Evolutionary conservation across 192 early-diverging fungal species (phyloP), one percentile per base, ranked within the genome.

Genomic region (Pilobolus umbonatus): DNA sequence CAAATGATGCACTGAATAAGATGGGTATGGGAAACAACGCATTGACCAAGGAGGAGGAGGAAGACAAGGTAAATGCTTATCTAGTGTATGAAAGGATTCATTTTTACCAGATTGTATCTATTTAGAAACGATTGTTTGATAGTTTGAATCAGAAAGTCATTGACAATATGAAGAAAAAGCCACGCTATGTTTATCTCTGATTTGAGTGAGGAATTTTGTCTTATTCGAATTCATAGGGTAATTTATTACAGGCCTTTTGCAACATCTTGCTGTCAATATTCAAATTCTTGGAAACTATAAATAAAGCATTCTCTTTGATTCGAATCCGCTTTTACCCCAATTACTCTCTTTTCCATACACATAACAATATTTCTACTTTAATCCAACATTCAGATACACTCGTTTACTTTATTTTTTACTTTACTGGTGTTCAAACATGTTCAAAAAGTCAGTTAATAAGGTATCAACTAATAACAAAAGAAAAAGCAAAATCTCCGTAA

Each of bases 101-200:
- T 42, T 55, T 35, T 35, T 55, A 5, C n/a, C 31, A 4, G 5
- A 24, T 25, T 47, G 10, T 21, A 31, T 55, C n/a, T 21, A 22
- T 26, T 42, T 31, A 64, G 62, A 64, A 64, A 56, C 62, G 62
- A 17, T 47, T 54, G 4, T 31, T 64, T 10, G 62, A 64, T 38
- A 22, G 12, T 2, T 24, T 64, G 4, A n/a, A 49, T 25, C 15
- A 4, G 8, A 10, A 38, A 64, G 38, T 22, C 15, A 47, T 36
- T 31, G 32, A 56, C 31, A 34, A 48, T 17, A 44, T 48, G 12
- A 64, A 40, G 26, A 63, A 62, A 30, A 58, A 58, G 31, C 42
- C 57, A 35, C 51, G 51, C 42, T 52, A 64, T 47, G 43, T 54
- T 12, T n/a, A 48, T 8, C 44, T 40, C 24, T 35, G 48, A 34